A percentile compares a stretch with the other conserved stretches of the same genome.
phyloP scores from a whole-genome alignment of 148 eudicot genomes.

The Oxyria digyna region DNA sequence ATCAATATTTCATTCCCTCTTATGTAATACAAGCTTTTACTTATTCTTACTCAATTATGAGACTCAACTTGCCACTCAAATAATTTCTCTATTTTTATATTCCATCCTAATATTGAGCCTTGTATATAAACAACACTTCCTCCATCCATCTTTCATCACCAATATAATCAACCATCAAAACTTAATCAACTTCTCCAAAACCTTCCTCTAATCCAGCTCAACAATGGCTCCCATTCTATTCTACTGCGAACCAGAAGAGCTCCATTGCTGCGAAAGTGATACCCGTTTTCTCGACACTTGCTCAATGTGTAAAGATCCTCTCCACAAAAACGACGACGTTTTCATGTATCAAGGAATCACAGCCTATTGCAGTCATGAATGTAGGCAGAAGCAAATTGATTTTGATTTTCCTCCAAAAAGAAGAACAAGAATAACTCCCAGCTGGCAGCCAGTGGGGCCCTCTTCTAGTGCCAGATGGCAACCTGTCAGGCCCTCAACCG shows the following conservation, averaged over 20 bases:
- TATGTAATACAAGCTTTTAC: not conserved
- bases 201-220: not conserved
- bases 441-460: not conserved
- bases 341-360: conserved; percentile 1
- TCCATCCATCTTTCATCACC: not conserved
- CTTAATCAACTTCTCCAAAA: not conserved
- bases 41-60: not conserved
- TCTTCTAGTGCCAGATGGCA: not conserved
- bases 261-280: not conserved
- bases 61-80: not conserved
- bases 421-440: not conserved
- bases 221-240: not conserved
- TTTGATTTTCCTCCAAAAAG: not conserved
- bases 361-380: not conserved
- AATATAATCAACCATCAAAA: not conserved
- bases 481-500: not conserved
- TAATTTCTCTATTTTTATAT: not conserved
- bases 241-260: not conserved
- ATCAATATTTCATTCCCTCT: not conserved
- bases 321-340: not conserved
- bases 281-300: not conserved
- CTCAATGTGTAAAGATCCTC: not conserved
- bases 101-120: not conserved
- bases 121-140: not conserved
- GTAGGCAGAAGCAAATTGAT: not conserved